A percentile compares a stretch with the other conserved stretches of the same genome.
phyloP scores from a whole-genome alignment of 345 rosid species.

The Brassica incana region DNA sequence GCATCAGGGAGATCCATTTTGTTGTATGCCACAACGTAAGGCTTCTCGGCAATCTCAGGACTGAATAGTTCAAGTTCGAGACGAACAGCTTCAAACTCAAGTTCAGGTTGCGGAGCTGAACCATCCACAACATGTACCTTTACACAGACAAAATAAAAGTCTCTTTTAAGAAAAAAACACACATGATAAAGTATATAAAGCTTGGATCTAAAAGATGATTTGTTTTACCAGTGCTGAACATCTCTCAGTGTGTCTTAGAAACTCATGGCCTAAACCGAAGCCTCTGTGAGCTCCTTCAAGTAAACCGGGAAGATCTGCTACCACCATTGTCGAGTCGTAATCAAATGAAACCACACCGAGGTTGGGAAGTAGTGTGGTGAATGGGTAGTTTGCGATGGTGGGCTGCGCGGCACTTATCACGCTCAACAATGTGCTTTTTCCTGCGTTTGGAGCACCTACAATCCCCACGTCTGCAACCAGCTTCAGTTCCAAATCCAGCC shows the following conservation, averaged over 20 bases:
- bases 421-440: conserved; percentile 89
- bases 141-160: conserved; percentile 27
- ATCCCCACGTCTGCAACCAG: conserved; percentile 92
- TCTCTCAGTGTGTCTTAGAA: conserved; percentile 89
- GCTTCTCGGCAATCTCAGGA: conserved; percentile 84
- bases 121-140: conserved; percentile 95
- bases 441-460: conserved; percentile 94
- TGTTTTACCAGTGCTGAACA: conserved; percentile 80
- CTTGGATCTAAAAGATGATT: conserved; percentile 24
- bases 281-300: conserved; percentile 97
- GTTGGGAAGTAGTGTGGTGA: conserved; percentile 92
- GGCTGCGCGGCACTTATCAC: conserved; percentile 92
- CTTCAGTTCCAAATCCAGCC: conserved; percentile 92
- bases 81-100: conserved; percentile 91
- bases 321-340: conserved; percentile 86
- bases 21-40: conserved; percentile 76
- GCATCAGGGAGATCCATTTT: conserved; percentile 96
- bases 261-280: conserved; percentile 92
- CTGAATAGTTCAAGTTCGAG: conserved; percentile 90
- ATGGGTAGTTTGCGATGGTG: conserved; percentile 82
- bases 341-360: conserved; percentile 94
- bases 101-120: conserved; percentile 74
- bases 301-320: conserved; percentile 95
- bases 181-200: background rate
- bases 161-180: background rate